These are phyloP conservation scores for Achaetomiella virescens DNA, from an alignment of 495 filamentous ascomycete genomes.

Conservation along the genomic window DNA sequence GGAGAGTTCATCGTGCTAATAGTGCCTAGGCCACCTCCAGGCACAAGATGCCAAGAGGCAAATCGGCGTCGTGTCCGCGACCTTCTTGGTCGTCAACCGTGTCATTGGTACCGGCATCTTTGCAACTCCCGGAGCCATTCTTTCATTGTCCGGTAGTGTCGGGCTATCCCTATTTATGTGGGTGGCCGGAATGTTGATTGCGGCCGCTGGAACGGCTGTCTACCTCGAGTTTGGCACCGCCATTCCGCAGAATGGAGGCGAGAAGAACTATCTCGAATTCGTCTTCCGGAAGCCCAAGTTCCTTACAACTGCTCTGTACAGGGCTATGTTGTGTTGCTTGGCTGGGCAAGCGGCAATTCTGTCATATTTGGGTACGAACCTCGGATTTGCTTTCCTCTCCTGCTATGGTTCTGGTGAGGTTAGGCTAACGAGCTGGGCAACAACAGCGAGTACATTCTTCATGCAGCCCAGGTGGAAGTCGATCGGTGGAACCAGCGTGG, in stretches of 20 bases:
- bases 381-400: background rate
- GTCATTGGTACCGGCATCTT: constrained; percentile 79
- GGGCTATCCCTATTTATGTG: constrained; percentile 62
- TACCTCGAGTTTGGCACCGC: constrained; percentile 56
- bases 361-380: constrained; percentile 48
- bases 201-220: constrained; percentile 56
- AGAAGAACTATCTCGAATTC: constrained; percentile 64
- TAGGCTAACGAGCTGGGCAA: no score
- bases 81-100: constrained; percentile 47
- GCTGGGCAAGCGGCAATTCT: constrained; percentile 54
- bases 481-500: constrained; percentile 64
- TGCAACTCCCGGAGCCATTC: constrained; percentile 63
- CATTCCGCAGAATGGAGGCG: constrained; percentile 50
- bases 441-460: constrained; percentile 57
- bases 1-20: background rate
- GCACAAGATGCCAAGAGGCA: constrained; percentile 32
- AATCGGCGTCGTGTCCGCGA: constrained; percentile 33
- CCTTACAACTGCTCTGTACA: constrained; percentile 58
- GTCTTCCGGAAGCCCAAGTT: constrained; percentile 59
- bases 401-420: no score
- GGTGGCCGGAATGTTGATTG: constrained; percentile 57
- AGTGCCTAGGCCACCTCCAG: constrained; percentile 15
- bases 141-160: constrained; percentile 60
- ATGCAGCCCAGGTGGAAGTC: constrained; percentile 51
- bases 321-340: constrained; percentile 53